phyloP scores from a whole-genome alignment of 2,329 filamentous ascomycete species.

The Hypoxylon rubiginosum region DNA sequence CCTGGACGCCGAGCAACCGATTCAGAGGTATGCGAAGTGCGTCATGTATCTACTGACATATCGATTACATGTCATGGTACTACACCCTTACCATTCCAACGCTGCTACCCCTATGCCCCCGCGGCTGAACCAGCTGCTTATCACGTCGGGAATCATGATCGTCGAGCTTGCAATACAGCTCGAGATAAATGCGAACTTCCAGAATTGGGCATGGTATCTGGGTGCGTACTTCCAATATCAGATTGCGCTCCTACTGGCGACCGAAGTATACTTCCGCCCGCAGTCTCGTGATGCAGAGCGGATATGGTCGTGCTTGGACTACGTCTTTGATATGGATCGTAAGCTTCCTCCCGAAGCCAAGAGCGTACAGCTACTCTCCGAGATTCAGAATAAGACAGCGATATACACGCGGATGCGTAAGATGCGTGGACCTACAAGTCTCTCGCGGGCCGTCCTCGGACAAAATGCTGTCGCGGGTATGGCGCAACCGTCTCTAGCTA shows the following conservation, averaged over 20 bases:
- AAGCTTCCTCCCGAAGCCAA: conserved; percentile 68
- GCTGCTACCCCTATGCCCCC: conserved; percentile 66
- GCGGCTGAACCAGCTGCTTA: conserved; percentile 72
- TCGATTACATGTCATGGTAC: conserved; percentile 74
- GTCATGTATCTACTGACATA: conserved; percentile 75
- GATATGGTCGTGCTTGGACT: conserved; percentile 80
- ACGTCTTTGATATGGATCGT: conserved; percentile 74
- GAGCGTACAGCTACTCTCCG: conserved; percentile 70
- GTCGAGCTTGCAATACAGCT: conserved; percentile 63
- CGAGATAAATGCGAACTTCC: conserved; percentile 61
- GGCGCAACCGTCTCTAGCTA: conserved; percentile 18
- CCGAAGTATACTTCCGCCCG: conserved; percentile 74
- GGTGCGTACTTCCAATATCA: conserved; percentile 82
- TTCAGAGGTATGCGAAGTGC: conserved; percentile 73
- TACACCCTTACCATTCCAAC: conserved; percentile 75
- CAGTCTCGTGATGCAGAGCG: conserved; percentile 70
- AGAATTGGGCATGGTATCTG: conserved; percentile 76
- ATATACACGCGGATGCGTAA: conserved; percentile 72
- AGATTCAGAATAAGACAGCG: conserved; percentile 72
- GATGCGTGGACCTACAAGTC: conserved; percentile 62
- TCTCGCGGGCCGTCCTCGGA: conserved; percentile 56
- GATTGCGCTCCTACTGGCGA: conserved; percentile 75
- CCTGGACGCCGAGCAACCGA: conserved; percentile 69
- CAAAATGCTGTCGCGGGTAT: conserved; percentile 53
- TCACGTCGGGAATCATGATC: conserved; percentile 70